Conservation (phyloP, 2,329 filamentous ascomycete genomes). For the Xylariomycetidae sp. region DNA sequence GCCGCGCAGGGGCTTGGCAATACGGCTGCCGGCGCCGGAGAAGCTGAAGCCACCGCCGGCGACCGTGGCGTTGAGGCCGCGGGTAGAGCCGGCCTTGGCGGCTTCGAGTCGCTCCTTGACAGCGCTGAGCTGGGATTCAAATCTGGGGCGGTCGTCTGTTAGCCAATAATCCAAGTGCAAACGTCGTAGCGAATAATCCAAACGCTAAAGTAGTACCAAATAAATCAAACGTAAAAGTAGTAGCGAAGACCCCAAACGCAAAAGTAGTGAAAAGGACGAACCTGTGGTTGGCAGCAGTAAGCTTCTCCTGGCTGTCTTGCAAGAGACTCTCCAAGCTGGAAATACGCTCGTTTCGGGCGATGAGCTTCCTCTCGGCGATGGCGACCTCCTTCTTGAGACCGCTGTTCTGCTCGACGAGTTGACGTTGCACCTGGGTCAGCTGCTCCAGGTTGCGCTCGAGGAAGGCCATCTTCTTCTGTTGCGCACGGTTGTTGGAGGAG, state of each 20-base stretch:
- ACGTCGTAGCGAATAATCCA: conserved; percentile 2
- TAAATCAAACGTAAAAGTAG: too few relatives aligned
- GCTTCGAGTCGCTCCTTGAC: conserved; percentile 97
- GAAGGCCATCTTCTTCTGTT: conserved; percentile 99
- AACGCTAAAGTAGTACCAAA: too few relatives aligned
- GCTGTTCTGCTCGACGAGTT: conserved; percentile 96
- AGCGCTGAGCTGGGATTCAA: conserved; percentile 92
- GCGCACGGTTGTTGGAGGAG: conserved; percentile 93
- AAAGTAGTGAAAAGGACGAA: conserved; percentile 41
- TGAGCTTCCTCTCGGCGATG: conserved; percentile 94
- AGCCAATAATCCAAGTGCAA: conserved; percentile 27
- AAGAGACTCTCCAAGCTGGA: conserved; percentile 86
- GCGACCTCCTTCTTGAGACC: conserved; percentile 98
- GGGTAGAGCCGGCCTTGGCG: conserved; percentile 85
- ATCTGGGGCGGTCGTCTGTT: too few relatives aligned
- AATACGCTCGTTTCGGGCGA: conserved; percentile 94
- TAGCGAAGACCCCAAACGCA: too few relatives aligned
- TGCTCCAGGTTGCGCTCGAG: conserved; percentile 97
- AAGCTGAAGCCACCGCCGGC: conserved; percentile 66
- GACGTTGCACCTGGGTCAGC: conserved; percentile 91
- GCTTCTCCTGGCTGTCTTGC: conserved; percentile 96
- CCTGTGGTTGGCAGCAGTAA: conserved; percentile 96
- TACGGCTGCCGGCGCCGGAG: conserved; percentile 55
- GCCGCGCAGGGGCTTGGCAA: conserved; percentile 63
- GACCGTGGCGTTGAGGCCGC: conserved; percentile 64